Conservation (phyloP, 2,329 filamentous ascomycete genomes). For the Xylaria sp. region DNA sequence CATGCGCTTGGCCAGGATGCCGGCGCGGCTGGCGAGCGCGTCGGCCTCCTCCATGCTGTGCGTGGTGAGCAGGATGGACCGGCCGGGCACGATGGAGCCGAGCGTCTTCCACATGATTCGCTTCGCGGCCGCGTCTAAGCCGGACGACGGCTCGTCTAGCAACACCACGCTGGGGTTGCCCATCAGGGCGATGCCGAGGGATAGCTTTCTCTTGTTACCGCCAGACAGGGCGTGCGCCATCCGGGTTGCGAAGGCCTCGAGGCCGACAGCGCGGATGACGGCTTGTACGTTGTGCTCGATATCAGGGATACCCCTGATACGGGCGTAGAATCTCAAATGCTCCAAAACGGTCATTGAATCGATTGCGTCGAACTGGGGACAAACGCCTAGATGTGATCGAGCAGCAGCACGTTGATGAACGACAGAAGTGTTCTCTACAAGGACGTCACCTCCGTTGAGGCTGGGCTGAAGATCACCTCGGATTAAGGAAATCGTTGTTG, state of each 20-base stretch:
- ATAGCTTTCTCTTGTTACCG: slow-evolving; percentile 93
- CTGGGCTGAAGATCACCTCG: slow-evolving; percentile 84
- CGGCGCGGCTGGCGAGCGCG: slow-evolving; percentile 80
- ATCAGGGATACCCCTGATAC: slow-evolving; percentile 77
- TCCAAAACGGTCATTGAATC: slow-evolving; percentile 90
- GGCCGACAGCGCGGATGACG: slow-evolving; percentile 80
- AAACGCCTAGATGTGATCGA: slow-evolving; percentile 82
- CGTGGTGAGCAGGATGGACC: slow-evolving; percentile 87
- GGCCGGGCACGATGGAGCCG: slow-evolving; percentile 71
- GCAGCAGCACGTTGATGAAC: slow-evolving; percentile 73
- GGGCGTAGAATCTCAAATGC: slow-evolving; percentile 86
- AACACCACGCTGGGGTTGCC: slow-evolving; percentile 87
- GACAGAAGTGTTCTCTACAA: slow-evolving; percentile 79
- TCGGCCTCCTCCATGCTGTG: slow-evolving; percentile 97
- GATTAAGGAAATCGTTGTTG: slow-evolving; percentile 86
- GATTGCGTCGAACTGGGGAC: slow-evolving; percentile 86
- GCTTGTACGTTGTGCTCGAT: slow-evolving; percentile 78
- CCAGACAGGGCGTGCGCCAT: slow-evolving; percentile 83
- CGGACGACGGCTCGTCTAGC: slow-evolving; percentile 86
- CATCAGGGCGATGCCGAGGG: slow-evolving; percentile 87
- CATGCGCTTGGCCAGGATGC: slow-evolving; percentile 86
- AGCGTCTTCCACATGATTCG: slow-evolving; percentile 92
- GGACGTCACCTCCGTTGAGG: slow-evolving; percentile 73
- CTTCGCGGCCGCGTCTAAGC: slow-evolving; percentile 90
- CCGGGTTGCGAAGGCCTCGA: slow-evolving; percentile 71